Evolutionary conservation across 129 eudicot genomes (phyloP), one percentile per base, ranked within the genome.

Genomic region (Chrysanthemum seticuspe): DNA sequence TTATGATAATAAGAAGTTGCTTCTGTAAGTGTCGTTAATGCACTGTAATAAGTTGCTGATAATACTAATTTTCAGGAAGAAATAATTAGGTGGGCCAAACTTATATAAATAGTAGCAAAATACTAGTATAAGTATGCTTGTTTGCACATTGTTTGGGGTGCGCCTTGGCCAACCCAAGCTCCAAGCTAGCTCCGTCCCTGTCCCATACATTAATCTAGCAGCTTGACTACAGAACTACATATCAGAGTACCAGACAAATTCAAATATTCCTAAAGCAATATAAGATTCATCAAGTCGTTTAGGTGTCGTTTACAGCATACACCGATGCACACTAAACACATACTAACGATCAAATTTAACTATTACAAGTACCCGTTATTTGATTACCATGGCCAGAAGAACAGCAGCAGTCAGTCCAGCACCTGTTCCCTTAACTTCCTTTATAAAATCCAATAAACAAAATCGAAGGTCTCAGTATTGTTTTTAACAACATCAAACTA

Each of bases 351-450:
- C 2, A 70, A 71, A 61, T 6, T 47, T 16, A 56, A 49, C 27
- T 34, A 62, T 62, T 12, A 57, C 62, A 78, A 44, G 60, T 50
- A 83, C 10, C 34, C 68, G 31, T n/a, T 56, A 31, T 57, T 36
- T 51, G 27, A 65, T 70, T 94, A 94, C 99, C 99, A 94, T 94
- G 72, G 91, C 96, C 70, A 94, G 81, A 74, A 94, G 91, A 86
- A 84, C 91, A 36, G 99, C 99, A 16, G 99, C 99, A 59, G 97
- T 85, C 83, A 90, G 79, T 48, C 99, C 99, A 44, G 99, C 99
- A 76, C 99, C 99, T 48, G 88, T 62, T 48, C 99, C 99, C 83
- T 94, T 94, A 69, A 94, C 90, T 86, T 94, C 99, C 99, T 94
- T 76, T 11, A 77, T 19, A 78, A 48, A 54, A 49, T 21, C 11